phyloP scores from a whole-genome alignment of 495 filamentous ascomycete genomes.

The Astrothelium macrocarpum region DNA sequence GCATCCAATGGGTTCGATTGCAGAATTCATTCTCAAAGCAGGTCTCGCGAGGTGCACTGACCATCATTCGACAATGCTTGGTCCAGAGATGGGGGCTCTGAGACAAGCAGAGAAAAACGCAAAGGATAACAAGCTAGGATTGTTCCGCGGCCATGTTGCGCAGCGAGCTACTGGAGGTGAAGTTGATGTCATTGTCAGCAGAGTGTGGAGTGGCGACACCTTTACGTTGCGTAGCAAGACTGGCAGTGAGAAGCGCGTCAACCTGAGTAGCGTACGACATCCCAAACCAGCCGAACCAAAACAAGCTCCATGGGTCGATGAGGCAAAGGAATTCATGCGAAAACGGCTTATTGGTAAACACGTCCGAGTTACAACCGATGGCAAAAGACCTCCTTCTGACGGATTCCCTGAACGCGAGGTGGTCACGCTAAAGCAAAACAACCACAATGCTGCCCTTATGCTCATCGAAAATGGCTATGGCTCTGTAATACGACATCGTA shows the following conservation, averaged over 20 bases:
- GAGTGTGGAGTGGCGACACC: slow-evolving; percentile 82
- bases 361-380: slow-evolving; percentile 76
- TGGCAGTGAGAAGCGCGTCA: slow-evolving; percentile 79
- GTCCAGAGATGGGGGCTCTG: slow-evolving; percentile 71
- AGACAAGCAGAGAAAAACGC: slow-evolving; percentile 82
- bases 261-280: slow-evolving; percentile 82
- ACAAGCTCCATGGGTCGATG: slow-evolving; percentile 76
- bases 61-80: slow-evolving; percentile 83
- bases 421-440: slow-evolving; percentile 69
- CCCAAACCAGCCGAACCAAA: slow-evolving; percentile 74
- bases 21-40: slow-evolving; percentile 73
- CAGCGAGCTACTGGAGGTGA: slow-evolving; percentile 48
- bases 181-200: slow-evolving; percentile 68
- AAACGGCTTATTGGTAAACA: slow-evolving; percentile 95
- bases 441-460: slow-evolving; percentile 75
- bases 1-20: slow-evolving; percentile 86
- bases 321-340: slow-evolving; percentile 91
- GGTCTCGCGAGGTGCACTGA: slow-evolving; percentile 89
- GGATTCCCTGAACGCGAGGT: slow-evolving; percentile 93
- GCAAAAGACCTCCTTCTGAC: slow-evolving; percentile 79
- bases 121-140: slow-evolving; percentile 57
- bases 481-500: slow-evolving; percentile 85
- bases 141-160: slow-evolving; percentile 70
- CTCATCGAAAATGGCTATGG: slow-evolving; percentile 87
- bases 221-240: slow-evolving; percentile 74